Base-by-base conservation (phyloP, 2,329 filamentous ascomycete species). In the Myriosclerotinia scirpicola region DNA sequence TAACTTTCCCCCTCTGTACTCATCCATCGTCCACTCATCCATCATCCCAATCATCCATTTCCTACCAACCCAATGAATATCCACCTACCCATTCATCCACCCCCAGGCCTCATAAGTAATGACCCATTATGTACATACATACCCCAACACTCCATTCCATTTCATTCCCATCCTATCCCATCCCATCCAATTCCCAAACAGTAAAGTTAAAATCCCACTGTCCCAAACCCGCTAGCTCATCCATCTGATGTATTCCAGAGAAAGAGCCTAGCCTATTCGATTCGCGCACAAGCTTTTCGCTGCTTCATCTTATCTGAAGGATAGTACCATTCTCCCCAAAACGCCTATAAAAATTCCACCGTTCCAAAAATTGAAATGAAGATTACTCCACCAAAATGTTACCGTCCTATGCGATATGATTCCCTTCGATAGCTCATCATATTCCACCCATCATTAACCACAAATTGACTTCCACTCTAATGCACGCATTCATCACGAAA, bases 401-500 rank as follows among this genome's bases (percentile, higher is more conserved):
- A 34, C 30, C 4, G 20, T 8, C 44, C 17, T 46, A 46, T 46
- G 44, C 20, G 44, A 46, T 46, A 20, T 20, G 17, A n/a, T 46
- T 46, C 15, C 38, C 26, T 22, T 44, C 1, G 1, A 55, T 26
- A 9, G 34, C 50, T 15, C 26, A 34, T 53, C 50, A 53, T 30
- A 34, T 34, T 20, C 14, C 50, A 20, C 38, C 15, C 40, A 44
- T 46, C 26, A 34, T 44, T 20, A 44, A 48, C 14, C 56, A 59
- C 26, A 34, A 59, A 59, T 7, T 46, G 20, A n/a, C 30, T 15
- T n/a, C 30, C 22, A 56, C 22, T 22, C n/a, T 11, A 12, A 17
- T n/a, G 20, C 12, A 36, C 2, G n/a, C 20, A 22, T 56, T 48
- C 62, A 56, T 64, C 52, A 64, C 42, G 40, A 64, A 38, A 75